Evolutionary conservation across 108 stramenopile species (phyloP).

Genomic region (Nannochloropsis granulata): DNA sequence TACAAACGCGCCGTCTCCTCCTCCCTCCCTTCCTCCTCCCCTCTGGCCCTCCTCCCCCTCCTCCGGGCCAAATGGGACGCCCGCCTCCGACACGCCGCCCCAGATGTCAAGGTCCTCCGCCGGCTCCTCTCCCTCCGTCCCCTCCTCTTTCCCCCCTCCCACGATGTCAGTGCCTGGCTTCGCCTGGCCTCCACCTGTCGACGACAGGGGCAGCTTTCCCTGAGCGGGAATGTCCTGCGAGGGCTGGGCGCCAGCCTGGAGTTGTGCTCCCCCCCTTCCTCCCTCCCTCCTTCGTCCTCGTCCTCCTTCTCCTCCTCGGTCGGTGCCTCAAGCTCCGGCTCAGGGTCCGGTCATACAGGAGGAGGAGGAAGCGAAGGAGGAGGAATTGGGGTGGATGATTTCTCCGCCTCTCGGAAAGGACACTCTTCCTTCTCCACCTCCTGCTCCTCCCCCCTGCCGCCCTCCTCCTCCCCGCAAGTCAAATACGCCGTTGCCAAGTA

Average conservation of each 20-base stretch:
- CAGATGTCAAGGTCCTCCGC: not conserved
- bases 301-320: no score
- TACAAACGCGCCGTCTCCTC: constrained; percentile 1
- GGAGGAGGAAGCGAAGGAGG: no score
- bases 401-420: not conserved
- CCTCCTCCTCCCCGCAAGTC: not conserved
- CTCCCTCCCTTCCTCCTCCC: not conserved
- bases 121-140: not conserved
- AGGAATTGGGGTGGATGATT: no score
- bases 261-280: not conserved
- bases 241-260: not conserved
- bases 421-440: not conserved
- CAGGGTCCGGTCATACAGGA: no score
- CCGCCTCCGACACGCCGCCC: not conserved
- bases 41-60: not conserved
- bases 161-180: not conserved
- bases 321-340: no score
- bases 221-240: not conserved
- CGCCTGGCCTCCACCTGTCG: not conserved
- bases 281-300: not conserved
- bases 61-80: not conserved
- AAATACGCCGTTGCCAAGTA: not conserved
- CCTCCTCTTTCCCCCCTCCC: not conserved
- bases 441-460: not conserved
- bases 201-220: not conserved